A percentile compares a stretch with the other conserved stretches of the same genome.
Conservation (phyloP, 2,329 filamentous ascomycete genomes). For the Biscogniauxia sp. region DNA sequence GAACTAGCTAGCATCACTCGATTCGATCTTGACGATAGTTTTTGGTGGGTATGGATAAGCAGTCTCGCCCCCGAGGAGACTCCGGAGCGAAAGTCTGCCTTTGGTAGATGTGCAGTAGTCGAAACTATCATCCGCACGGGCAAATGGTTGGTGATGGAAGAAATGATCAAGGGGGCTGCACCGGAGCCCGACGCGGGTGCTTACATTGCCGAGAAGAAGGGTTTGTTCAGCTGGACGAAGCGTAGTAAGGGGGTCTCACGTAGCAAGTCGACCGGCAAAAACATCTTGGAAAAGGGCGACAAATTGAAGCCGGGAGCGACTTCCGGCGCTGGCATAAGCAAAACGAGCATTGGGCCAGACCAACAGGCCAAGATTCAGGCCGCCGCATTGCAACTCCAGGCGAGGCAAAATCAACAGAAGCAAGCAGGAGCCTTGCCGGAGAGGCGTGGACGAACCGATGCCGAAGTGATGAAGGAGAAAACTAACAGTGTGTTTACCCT, state of each 20-base stretch:
- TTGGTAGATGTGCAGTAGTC: conserved; percentile 87
- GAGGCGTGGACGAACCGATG: conserved; percentile 55
- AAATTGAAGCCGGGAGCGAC: conserved; percentile 39
- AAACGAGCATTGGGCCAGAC: conserved; percentile 81
- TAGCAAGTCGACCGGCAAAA: conserved; percentile 68
- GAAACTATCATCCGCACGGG: conserved; percentile 81
- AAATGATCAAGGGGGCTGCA: conserved; percentile 91
- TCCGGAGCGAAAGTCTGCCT: conserved; percentile 79
- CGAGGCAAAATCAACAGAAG: conserved; percentile 57
- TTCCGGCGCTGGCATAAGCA: conserved; percentile 56
- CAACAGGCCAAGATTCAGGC: conserved; percentile 92
- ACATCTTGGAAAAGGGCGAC: conserved; percentile 46
- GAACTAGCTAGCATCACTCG: conserved; percentile 89
- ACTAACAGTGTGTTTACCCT: conserved; percentile 88
- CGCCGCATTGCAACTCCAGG: conserved; percentile 80
- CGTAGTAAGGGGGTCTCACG: conserved; percentile 63
- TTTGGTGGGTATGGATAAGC: conserved; percentile 99
- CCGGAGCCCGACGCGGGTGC: conserved; percentile 80
- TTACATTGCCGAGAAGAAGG: conserved; percentile 94
- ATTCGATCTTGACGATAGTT: conserved; percentile 87
- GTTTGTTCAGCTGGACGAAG: conserved; percentile 83
- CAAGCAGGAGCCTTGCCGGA: conserved; percentile 40
- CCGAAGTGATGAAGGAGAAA: conserved; percentile 61
- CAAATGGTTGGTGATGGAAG: conserved; percentile 92
- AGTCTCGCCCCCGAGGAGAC: conserved; percentile 92